Base-by-base conservation (phyloP, 1,284 basidiomycete species). In the Golubevia pallescens region DNA sequence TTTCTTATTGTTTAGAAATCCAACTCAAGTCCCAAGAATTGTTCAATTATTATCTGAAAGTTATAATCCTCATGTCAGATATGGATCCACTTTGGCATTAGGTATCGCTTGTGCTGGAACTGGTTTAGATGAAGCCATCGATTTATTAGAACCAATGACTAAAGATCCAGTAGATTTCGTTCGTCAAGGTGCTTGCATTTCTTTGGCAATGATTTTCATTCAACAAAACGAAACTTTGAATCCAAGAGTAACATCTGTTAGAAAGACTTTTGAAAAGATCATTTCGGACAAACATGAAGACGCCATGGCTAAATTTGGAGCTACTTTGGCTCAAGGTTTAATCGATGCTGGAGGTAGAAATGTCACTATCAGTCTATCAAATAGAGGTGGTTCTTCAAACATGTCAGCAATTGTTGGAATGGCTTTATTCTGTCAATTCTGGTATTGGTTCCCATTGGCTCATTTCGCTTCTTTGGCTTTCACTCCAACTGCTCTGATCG, bases 371-470 rank as follows among this genome's bases (percentile, higher is more conserved):
- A 71, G 74, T 54, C 66, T 85, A 38, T 78, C 76, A 66, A 79
- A 75, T 62, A 75, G 78, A 0, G 77, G 77, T 38, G 81, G 83
- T 1, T 77, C 75, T 51, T 73, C 69, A 65, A 85, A 85, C 68
- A 83, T 81, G 77, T 71, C 75, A 2, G 83, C 81, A 3, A 81
- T 85, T 20, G 83, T 85, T n/a, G 81, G 81, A 42, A 84, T 85
- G 83, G 80, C 81, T 28, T 67, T 85, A 53, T 85, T 85, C 61
- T 80, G 78, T 32, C 83, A 85, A 66, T 84, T 84, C 75, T 85
- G 83, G 83, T 85, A 85, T 75, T 85, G 83, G 83, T 85, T 85
- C 81, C 83, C 83, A 21, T 71, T 85, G 52, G 83, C 81, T 5
- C 80, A 82, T 67, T 85, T 85, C 58, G 79, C 80, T 21, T 73